Percentiles rank a stretch among this genome's conserved stretches.
phyloP scores from a whole-genome alignment of 371 early-diverging fungal genomes.

The Syncephalastrum sp. region DNA sequence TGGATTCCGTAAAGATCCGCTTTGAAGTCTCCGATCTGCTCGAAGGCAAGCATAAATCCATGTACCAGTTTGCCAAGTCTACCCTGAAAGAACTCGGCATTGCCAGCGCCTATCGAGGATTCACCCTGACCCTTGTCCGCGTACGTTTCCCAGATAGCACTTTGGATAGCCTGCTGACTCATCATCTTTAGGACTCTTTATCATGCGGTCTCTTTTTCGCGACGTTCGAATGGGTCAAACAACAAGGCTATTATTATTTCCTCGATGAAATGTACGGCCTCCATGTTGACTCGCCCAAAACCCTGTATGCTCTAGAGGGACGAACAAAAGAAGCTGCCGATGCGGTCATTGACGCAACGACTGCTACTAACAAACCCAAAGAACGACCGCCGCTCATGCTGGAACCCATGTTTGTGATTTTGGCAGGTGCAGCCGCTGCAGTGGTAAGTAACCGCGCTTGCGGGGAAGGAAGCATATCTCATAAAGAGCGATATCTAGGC shows the following conservation, averaged over 20 bases:
- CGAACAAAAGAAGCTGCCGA: conserved; percentile 23
- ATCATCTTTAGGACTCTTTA: conserved; percentile 54
- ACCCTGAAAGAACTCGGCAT: conserved; percentile 65
- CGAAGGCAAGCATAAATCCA: conserved; percentile 71
- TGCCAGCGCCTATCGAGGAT: conserved; percentile 70
- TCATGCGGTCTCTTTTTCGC: conserved; percentile 79
- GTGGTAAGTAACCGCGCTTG: conserved; percentile 33
- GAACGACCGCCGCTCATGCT: conserved; percentile 55
- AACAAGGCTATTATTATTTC: conserved; percentile 63
- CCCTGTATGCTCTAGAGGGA: conserved; percentile 29
- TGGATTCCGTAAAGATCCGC: conserved; percentile 72
- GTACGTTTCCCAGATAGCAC: conserved; percentile 23
- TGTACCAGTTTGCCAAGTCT: conserved; percentile 64
- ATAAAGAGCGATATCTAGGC: conserved; percentile 31
- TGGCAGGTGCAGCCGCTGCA: conserved; percentile 74
- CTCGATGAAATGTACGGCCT: conserved; percentile 58
- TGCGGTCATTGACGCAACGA: conserved; percentile 15
- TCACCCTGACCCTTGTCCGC: conserved; percentile 63
- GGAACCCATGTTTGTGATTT: conserved; percentile 67
- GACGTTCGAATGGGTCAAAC: conserved; percentile 74
- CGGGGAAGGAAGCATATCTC: not conserved
- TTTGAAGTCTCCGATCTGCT: conserved; percentile 75
- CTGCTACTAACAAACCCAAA: conserved; percentile 7
- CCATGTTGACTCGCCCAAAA: conserved; percentile 43
- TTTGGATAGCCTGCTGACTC: too few species aligned